Evolutionary conservation across 75 land plant genomes (phyloP), one percentile per base, ranked within the genome.

Genomic region (Ceratopteris richardii): DNA sequence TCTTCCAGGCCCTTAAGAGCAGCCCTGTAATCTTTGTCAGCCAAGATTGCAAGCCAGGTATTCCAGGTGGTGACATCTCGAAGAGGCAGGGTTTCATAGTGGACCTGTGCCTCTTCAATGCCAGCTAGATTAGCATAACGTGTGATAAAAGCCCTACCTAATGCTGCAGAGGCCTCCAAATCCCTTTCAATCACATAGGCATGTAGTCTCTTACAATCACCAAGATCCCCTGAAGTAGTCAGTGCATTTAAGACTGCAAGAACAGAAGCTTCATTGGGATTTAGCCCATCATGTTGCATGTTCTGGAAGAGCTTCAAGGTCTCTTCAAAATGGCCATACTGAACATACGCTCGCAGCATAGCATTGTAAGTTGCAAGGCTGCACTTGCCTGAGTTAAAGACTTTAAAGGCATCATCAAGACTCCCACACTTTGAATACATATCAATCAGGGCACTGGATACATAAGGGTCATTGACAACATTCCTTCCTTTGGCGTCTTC

Each of bases 381-480:
- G 19, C 50, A 39, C 19, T 74, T 31, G 7, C 57, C 53, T 17
- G 19, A 0, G 13, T 56, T 21, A 42, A 74, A 74, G 1, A 67
- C 56, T 47, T 22, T 37, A 17, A 29, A 33, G 25, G 65, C 53
- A 31, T 62, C 61, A 21, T 47, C 58, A 12, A 63, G 44, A 19
- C 30, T 26, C 36, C 73, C 68, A 58, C 58, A 69, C 60, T 69
- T 69, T 54, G 69, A 54, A 46, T 72, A 77, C 76, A 77, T 73
- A 37, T 73, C 71, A n/a, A 77, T 68, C 43, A 77, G 76, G 6
- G 71, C 76, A 44, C 58, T 73, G 25, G 57, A 61, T 0, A 73
- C 80, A 23, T 65, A 55, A n/a, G 67, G 40, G 63, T 73, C 66
- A 42, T 19, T 51, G 0, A 29, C 31, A 22, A 73, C 67, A 13